Evolutionary conservation across 2,329 filamentous ascomycete species (phyloP).

Genomic region (Alternaria ethzedia): DNA sequence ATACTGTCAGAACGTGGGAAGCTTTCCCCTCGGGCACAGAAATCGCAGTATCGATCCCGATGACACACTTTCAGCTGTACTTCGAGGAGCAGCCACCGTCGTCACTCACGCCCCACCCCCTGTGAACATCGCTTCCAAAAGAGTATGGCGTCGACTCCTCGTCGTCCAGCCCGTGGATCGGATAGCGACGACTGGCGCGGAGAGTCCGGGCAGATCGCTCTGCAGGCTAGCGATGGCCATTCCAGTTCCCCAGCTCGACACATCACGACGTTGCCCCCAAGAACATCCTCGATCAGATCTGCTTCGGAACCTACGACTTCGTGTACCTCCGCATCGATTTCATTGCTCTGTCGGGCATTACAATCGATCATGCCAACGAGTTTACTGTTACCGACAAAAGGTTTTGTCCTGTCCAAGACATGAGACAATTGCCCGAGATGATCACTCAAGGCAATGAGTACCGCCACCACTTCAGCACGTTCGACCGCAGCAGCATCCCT

Average conservation of each 20-base stretch:
- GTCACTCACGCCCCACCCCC: background rate
- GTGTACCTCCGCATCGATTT: conserved; percentile 86
- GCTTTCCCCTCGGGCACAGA: background rate
- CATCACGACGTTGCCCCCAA: conserved; percentile 45
- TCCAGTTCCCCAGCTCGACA: conserved; percentile 49
- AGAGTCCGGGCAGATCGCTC: conserved; percentile 52
- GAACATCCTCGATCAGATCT: conserved; percentile 78
- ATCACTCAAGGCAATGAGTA: conserved; percentile 78
- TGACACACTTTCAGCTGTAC: background rate
- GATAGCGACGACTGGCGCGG: conserved; percentile 81
- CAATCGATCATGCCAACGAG: background rate
- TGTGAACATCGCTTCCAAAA: background rate
- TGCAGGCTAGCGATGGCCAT: conserved; percentile 57
- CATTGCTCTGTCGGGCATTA: conserved; percentile 83
- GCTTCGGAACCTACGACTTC: conserved; percentile 87
- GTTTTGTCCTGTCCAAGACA: conserved; percentile 60
- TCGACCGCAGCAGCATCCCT: conserved; percentile 74
- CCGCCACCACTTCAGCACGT: conserved; percentile 77
- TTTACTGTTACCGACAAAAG: background rate
- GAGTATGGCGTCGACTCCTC: conserved; percentile 28
- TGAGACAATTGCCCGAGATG: conserved; percentile 78
- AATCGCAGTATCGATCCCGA: background rate
- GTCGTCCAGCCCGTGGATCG: conserved; percentile 92
- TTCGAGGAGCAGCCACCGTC: background rate
- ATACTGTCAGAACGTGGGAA: background rate